phyloP scores from a whole-genome alignment of 2,329 filamentous ascomycete species.

The Pseudogymnoascus destructans region DNA sequence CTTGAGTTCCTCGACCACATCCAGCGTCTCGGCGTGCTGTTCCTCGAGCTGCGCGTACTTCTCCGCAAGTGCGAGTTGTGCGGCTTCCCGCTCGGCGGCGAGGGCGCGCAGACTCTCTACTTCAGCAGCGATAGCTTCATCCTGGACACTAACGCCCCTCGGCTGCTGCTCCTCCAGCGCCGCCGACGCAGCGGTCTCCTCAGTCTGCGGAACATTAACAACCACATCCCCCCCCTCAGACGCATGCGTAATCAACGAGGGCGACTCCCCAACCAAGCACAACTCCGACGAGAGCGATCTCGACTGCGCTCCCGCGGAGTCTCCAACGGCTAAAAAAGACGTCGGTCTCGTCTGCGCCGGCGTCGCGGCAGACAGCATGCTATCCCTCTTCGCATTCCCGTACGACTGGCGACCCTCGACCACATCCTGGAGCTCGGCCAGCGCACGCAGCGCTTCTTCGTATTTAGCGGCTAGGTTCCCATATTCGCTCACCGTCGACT shows the following conservation, averaged over 20 bases:
- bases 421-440: constrained; percentile 76
- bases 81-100: constrained; percentile 63
- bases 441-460: constrained; percentile 67
- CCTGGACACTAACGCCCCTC: constrained; percentile 24
- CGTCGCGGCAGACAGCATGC: constrained; percentile 39
- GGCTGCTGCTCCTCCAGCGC: constrained; percentile 27
- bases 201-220: constrained; percentile 17
- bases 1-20: constrained; percentile 84
- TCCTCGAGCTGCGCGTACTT: constrained; percentile 75
- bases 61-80: constrained; percentile 57
- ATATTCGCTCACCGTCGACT: constrained; percentile 67
- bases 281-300: constrained; percentile 90
- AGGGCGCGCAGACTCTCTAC: constrained; percentile 57
- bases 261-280: constrained; percentile 72
- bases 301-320: constrained; percentile 40
- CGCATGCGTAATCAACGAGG: constrained; percentile 27
- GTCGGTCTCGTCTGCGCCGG: constrained; percentile 45
- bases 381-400: constrained; percentile 36
- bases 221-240: constrained; percentile 1
- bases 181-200: constrained; percentile 13
- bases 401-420: constrained; percentile 58
- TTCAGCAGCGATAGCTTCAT: constrained; percentile 45
- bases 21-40: constrained; percentile 68
- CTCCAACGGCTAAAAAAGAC: constrained; percentile 60
- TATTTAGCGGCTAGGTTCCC: constrained; percentile 79